These are phyloP conservation scores for Penicillium lividum DNA, from an alignment of 495 filamentous ascomycete genomes.

Conservation along the genomic window DNA sequence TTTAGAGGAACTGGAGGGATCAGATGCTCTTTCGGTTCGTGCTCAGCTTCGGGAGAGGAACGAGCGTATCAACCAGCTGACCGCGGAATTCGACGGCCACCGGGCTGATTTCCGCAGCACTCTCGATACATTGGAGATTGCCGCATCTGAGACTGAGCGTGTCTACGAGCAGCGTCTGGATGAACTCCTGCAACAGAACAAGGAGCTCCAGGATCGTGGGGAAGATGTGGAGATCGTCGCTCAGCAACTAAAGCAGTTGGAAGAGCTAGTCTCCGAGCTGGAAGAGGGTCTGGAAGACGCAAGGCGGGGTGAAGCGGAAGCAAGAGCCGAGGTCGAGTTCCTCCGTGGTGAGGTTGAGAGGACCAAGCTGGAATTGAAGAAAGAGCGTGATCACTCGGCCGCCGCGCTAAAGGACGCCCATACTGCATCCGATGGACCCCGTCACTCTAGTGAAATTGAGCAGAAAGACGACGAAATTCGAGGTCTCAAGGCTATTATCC, in stretches of 20 bases:
- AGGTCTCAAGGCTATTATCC: slow-evolving; percentile 95
- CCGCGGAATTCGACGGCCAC: slow-evolving; percentile 92
- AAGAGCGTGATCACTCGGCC: slow-evolving; percentile 87
- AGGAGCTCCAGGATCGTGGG: slow-evolving; percentile 75
- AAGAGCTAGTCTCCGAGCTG: slow-evolving; percentile 92
- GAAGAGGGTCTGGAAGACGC: slow-evolving; percentile 98
- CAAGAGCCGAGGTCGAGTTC: slow-evolving; percentile 94
- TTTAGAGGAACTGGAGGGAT: slow-evolving; percentile 68
- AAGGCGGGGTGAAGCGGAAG: slow-evolving; percentile 93
- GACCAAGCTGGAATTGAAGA: slow-evolving; percentile 82
- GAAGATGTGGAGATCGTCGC: slow-evolving; percentile 92
- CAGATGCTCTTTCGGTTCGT: slow-evolving; percentile 75
- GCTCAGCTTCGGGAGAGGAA: slow-evolving; percentile 89
- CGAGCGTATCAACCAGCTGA: slow-evolving; percentile 90
- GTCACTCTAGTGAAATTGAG: slow-evolving; percentile 71
- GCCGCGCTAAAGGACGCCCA: slow-evolving; percentile 57
- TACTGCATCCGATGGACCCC: slow-evolving; percentile 50
- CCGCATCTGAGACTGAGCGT: slow-evolving; percentile 94
- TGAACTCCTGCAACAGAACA: slow-evolving; percentile 82
- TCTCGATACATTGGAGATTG: slow-evolving; percentile 94
- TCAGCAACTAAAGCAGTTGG: slow-evolving; percentile 86
- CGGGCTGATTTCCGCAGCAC: slow-evolving; percentile 95
- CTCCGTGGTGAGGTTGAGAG: slow-evolving; percentile 93
- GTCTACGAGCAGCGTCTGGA: slow-evolving; percentile 93
- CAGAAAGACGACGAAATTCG: slow-evolving; percentile 97